phyloP scores from a whole-genome alignment of 139 green algal species.

The Tetratostichococcus sp. region DNA sequence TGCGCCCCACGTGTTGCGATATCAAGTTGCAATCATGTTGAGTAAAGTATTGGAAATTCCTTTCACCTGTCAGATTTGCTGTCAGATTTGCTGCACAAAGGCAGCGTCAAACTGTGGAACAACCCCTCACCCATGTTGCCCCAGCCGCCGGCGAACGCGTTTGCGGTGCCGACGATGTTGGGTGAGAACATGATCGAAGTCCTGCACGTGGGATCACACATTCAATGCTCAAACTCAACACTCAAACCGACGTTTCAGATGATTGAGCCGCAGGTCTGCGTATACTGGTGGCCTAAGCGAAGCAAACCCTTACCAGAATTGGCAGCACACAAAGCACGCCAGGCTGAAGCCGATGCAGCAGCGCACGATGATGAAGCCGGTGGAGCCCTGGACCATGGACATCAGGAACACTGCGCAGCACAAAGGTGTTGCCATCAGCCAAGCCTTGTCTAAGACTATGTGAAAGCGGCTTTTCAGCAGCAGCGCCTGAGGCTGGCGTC shows the following conservation, averaged over 20 bases:
- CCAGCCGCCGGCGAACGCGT: conserved; percentile 81
- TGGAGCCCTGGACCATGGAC: conserved; percentile 37
- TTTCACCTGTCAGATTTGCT: too few relatives aligned
- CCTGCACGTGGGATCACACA: not conserved
- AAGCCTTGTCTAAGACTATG: conserved; percentile 3
- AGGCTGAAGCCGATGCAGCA: conserved; percentile 81
- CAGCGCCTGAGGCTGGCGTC: too few relatives aligned
- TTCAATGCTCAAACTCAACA: too few relatives aligned
- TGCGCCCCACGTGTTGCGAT: not conserved
- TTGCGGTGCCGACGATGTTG: conserved; percentile 85
- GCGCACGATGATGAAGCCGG: conserved; percentile 67
- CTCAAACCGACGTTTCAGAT: too few relatives aligned
- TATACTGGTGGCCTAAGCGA: too few relatives aligned
- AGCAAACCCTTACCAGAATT: conserved; percentile 78
- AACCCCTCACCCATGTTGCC: conserved; percentile 88
- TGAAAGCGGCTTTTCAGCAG: too few relatives aligned
- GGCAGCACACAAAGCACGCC: conserved; percentile 82
- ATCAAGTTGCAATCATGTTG: too few relatives aligned
- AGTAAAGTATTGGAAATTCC: too few relatives aligned
- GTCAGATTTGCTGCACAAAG: too few relatives aligned
- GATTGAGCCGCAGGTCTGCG: too few relatives aligned
- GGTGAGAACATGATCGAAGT: conserved; percentile 80
- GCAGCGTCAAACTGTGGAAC: too few relatives aligned
- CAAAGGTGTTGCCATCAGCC: not conserved
- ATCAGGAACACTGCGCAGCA: conserved; percentile 19